These are phyloP conservation scores for Stemphylium vesicarium DNA, from an alignment of 2,329 filamentous ascomycete species.

Conservation along the genomic window DNA sequence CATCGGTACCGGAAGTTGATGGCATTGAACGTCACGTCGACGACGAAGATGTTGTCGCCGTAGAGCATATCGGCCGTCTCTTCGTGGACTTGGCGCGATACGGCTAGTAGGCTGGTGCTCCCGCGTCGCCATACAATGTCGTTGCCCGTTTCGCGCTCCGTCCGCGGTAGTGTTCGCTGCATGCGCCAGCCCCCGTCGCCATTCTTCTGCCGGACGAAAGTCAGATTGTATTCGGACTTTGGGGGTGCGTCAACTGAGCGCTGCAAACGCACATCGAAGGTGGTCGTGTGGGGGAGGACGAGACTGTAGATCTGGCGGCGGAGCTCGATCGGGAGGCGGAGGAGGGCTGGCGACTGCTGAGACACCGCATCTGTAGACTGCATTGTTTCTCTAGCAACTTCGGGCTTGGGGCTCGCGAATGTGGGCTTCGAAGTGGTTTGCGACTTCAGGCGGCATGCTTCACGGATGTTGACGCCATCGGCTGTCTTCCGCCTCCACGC, in stretches of 20 bases:
- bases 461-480: slow-evolving; percentile 21
- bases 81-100: slow-evolving; percentile 52
- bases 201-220: slow-evolving; percentile 34
- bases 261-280: slow-evolving; percentile 31
- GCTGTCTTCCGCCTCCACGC: slow-evolving; percentile 15
- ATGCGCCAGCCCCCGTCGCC: slow-evolving; percentile 39
- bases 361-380: background rate
- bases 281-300: slow-evolving; percentile 52
- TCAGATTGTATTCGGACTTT: slow-evolving; percentile 39
- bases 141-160: slow-evolving; percentile 37
- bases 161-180: slow-evolving; percentile 30
- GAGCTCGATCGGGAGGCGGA: slow-evolving; percentile 53
- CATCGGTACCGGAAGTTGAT: slow-evolving; percentile 55
- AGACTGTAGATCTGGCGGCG: slow-evolving; percentile 52
- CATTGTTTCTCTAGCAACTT: slow-evolving; percentile 18
- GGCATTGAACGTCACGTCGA: slow-evolving; percentile 53
- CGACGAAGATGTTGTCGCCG: slow-evolving; percentile 53
- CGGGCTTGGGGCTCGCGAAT: background rate
- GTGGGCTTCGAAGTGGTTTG: slow-evolving; percentile 3
- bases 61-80: slow-evolving; percentile 57
- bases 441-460: background rate
- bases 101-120: slow-evolving; percentile 48
- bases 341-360: slow-evolving; percentile 37
- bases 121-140: slow-evolving; percentile 54
- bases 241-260: slow-evolving; percentile 19